phyloP scores from a whole-genome alignment of 768 basidiomycete genomes.

The Gloeostereum incarnatum region DNA sequence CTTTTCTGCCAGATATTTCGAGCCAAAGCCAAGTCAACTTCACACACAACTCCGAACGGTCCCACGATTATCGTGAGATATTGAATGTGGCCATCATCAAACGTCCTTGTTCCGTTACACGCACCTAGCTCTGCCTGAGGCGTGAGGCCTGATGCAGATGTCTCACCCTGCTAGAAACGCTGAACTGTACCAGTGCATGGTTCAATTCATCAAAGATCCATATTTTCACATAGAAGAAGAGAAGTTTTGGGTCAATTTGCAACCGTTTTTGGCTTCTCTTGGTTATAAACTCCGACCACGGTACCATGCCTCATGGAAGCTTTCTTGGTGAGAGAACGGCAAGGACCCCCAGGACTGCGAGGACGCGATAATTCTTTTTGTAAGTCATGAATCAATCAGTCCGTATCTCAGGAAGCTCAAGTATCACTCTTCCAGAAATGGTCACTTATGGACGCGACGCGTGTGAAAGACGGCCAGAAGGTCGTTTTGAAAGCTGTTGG shows the following conservation, averaged over 20 bases:
- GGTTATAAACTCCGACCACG: conserved; percentile 10
- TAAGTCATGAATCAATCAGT: not conserved
- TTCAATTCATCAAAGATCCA: too few species aligned
- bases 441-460: conserved; percentile 4
- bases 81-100: too few species aligned
- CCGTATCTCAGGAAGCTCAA: not conserved
- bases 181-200: too few species aligned
- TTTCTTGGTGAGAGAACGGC: conserved; percentile 6
- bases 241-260: conserved; percentile 6
- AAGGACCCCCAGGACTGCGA: not conserved
- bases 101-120: too few species aligned
- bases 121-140: too few species aligned
- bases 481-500: conserved; percentile 6
- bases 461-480: conserved; percentile 4
- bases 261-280: conserved; percentile 8
- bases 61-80: too few species aligned
- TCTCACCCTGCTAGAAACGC: too few species aligned
- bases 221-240: too few species aligned
- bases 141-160: too few species aligned
- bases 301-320: conserved; percentile 9
- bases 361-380: not conserved
- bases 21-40: too few species aligned
- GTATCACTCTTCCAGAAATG: not conserved
- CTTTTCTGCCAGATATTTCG: too few species aligned
- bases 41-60: too few species aligned